phyloP scores from a whole-genome alignment of 2,329 filamentous ascomycete species.

The Alternaria brassicicola region DNA sequence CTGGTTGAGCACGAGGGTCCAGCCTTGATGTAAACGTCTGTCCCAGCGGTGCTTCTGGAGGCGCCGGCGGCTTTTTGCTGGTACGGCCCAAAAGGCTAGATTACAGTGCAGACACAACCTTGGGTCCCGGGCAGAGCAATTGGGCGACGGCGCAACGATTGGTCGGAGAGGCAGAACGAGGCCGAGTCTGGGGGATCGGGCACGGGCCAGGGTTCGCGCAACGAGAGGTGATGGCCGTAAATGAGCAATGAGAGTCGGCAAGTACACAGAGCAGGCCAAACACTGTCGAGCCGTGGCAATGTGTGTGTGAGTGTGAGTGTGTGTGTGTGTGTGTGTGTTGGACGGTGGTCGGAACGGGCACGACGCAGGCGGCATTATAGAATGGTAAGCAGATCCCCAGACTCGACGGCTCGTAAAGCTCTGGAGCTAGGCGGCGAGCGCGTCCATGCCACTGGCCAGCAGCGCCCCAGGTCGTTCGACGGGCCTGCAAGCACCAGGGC shows the following conservation, averaged over 20 bases:
- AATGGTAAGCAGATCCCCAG: constrained; percentile 41
- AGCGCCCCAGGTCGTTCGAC: constrained; percentile 22
- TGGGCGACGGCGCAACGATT: constrained; percentile 37
- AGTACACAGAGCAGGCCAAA: constrained; percentile 9
- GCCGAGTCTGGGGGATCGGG: constrained; percentile 20
- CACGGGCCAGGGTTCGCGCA: constrained; percentile 24
- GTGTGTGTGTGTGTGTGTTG: no score
- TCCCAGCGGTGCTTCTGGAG: constrained; percentile 23
- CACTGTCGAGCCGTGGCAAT: constrained; percentile 24
- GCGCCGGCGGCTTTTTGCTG: constrained; percentile 27
- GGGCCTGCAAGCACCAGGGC: constrained; percentile 27
- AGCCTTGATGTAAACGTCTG: constrained; percentile 22
- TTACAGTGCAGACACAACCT: constrained; percentile 38
- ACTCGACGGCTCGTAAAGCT: constrained; percentile 30
- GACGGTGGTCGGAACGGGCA: constrained; percentile 6
- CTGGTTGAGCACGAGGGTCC: constrained; percentile 16
- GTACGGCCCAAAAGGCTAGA: constrained; percentile 29
- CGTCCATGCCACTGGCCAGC: constrained; percentile 36
- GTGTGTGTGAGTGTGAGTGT: no score
- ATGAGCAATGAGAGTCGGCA: not conserved
- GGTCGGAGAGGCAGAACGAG: constrained; percentile 19
- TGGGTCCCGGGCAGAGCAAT: constrained; percentile 31
- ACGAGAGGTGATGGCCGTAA: constrained; percentile 2
- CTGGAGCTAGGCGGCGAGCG: constrained; percentile 19
- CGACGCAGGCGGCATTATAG: constrained; percentile 20